These are phyloP conservation scores for Sugiyamaella smithiae DNA, from an alignment of 805 yeast species.

Conservation along the genomic window DNA sequence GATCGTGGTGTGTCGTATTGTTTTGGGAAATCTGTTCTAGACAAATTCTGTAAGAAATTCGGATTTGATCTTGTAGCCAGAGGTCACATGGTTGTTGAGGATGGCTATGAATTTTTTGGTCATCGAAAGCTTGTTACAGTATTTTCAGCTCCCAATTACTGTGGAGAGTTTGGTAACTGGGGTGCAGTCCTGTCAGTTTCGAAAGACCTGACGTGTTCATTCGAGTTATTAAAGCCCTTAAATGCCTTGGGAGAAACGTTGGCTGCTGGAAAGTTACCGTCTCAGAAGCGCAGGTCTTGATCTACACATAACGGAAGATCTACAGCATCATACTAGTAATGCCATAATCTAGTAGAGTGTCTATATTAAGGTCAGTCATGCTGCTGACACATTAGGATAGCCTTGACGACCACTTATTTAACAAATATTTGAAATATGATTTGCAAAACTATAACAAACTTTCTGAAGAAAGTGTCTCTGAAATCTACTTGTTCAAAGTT, in stretches of 20 bases:
- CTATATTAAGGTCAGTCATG: too few species aligned
- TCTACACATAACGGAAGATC: background rate
- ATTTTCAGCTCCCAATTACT: conserved; percentile 66
- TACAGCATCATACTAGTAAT: too few species aligned
- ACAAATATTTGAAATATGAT: too few species aligned
- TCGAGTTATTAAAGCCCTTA: conserved; percentile 79
- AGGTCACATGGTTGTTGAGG: conserved; percentile 81
- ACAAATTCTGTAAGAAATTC: conserved; percentile 63
- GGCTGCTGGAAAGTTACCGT: conserved; percentile 5
- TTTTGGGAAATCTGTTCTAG: conserved; percentile 67
- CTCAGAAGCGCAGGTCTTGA: conserved; percentile 3
- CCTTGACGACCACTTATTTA: too few species aligned
- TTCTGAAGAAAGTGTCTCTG: too few species aligned
- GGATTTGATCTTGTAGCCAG: conserved; percentile 74
- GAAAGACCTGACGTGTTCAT: conserved; percentile 82
- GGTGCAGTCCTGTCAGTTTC: conserved; percentile 96
- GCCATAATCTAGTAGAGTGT: too few species aligned
- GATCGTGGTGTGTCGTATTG: conserved; percentile 77
- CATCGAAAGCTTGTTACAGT: conserved; percentile 67
- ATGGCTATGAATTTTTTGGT: conserved; percentile 68
- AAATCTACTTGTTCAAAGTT: too few species aligned
- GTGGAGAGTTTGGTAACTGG: conserved; percentile 82
- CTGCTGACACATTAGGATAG: too few species aligned
- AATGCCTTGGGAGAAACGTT: conserved; percentile 3
- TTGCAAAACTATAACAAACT: too few species aligned